Evolutionary conservation across 306 rosid species (phyloP), one percentile per base, ranked within the genome.

Genomic region (Crotalaria pallida): DNA sequence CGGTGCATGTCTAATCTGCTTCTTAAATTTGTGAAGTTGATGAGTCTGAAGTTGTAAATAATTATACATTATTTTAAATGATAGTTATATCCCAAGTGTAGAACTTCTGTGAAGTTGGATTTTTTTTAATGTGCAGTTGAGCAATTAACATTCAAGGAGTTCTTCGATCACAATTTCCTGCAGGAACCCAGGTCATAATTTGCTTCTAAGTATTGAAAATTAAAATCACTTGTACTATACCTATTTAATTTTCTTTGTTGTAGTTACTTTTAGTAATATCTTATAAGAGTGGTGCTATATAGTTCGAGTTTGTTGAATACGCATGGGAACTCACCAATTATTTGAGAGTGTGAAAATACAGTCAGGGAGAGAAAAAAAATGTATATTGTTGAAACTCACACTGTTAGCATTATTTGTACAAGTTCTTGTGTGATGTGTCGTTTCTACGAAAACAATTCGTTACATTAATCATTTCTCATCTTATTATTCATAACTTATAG

Each of bases 81-180:
- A 56, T 79, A 72, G 50, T 75, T 62, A 57, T 64, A 58, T 62
- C 70, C 76, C 53, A 26, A 49, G 45, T 43, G 56, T 67, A 74
- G 55, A 61, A 48, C 76, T 58, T 43, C 72, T 62, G 49, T 72
- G 41, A 80, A 63, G 69, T 66, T 77, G 69, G 64, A 75, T 65
- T 83, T n/a, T n/a, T n/a, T n/a, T 75, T 73, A 69, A 76, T 87
- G 65, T 87, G 84, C 92, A 91, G 99, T 75, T 77, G 92, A 95
- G 86, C 89, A 97, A 67, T 78, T 95, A 62, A 84, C 96, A 34
- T 95, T 91, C 84, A 73, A 68, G 77, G 96, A 87, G 69, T 91
- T 95, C 84, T 95, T 95, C 74, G 17, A 77, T 76, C 97, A 95
- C 81, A 83, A 73, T 44, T 91, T 91, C 81, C 81, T 95, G 15